These are phyloP conservation scores for Panus rudis DNA, from an alignment of 768 basidiomycete genomes.

Conservation along the genomic window DNA sequence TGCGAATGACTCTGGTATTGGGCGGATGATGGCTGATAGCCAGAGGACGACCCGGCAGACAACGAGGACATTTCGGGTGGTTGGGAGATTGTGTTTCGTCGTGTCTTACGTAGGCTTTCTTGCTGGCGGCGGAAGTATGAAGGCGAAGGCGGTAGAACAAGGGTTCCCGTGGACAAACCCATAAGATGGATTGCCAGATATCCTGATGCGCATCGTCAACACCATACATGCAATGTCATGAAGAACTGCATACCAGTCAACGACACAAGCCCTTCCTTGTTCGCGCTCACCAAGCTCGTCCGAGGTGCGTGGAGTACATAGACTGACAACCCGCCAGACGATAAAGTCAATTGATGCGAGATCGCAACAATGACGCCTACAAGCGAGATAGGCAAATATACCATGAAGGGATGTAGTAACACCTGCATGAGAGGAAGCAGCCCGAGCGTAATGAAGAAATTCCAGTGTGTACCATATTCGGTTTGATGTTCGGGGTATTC, in stretches of 20 bases:
- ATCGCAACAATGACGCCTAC: slow-evolving; percentile 57
- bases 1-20: neutral
- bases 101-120: slow-evolving; percentile 19
- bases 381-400: slow-evolving; percentile 47
- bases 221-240: neutral
- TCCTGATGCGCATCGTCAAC: slow-evolving; percentile 38
- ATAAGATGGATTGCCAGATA: slow-evolving; percentile 88
- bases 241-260: slow-evolving; percentile 46
- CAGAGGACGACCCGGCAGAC: neutral
- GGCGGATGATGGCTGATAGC: slow-evolving; percentile 4
- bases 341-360: slow-evolving; percentile 61
- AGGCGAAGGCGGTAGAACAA: slow-evolving; percentile 74
- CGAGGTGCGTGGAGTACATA: slow-evolving; percentile 67
- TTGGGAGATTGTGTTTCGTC: too few relatives aligned
- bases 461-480: slow-evolving; percentile 98
- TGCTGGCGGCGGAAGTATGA: slow-evolving; percentile 59
- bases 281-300: slow-evolving; percentile 56
- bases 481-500: slow-evolving; percentile 97
- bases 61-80: too few relatives aligned
- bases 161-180: slow-evolving; percentile 74
- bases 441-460: slow-evolving; percentile 94
- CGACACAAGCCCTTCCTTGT: slow-evolving; percentile 90
- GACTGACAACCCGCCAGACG: slow-evolving; percentile 43
- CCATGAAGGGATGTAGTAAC: slow-evolving; percentile 59
- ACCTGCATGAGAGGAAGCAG: slow-evolving; percentile 70